phyloP scores from a whole-genome alignment of 2,329 filamentous ascomycete species.

The Fusarium mexicanum region DNA sequence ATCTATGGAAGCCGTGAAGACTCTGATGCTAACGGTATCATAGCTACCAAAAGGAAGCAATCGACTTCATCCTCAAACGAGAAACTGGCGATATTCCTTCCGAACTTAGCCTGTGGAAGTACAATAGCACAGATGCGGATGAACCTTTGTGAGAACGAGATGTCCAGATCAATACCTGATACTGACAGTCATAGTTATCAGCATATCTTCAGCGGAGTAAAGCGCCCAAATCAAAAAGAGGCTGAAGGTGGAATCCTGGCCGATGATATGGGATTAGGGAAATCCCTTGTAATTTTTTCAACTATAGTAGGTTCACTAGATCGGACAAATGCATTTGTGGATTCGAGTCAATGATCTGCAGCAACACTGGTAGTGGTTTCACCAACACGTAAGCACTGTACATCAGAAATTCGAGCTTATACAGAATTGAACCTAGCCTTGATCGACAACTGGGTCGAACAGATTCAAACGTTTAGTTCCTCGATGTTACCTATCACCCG shows the following conservation, averaged over 20 bases:
- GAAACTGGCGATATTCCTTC: background rate
- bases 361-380: rapidly evolving
- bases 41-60: background rate
- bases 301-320: background rate
- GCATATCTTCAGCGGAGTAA: background rate
- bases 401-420: too few relatives aligned
- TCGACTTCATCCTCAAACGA: background rate
- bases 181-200: rapidly evolving
- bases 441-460: background rate
- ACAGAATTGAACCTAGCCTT: too few relatives aligned
- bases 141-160: background rate
- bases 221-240: background rate
- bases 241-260: background rate
- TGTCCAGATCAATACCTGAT: rapidly evolving
- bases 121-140: background rate
- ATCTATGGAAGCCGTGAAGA: rapidly evolving
- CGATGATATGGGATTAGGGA: background rate
- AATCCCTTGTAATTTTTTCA: background rate
- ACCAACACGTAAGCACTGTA: background rate
- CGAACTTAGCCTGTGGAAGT: background rate
- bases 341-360: background rate
- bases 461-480: rapidly evolving
- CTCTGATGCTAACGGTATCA: rapidly evolving
- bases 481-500: rapidly evolving
- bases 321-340: background rate